Evolutionary conservation across 139 green algal species (phyloP).

Genomic region (Closterium sp.): DNA sequence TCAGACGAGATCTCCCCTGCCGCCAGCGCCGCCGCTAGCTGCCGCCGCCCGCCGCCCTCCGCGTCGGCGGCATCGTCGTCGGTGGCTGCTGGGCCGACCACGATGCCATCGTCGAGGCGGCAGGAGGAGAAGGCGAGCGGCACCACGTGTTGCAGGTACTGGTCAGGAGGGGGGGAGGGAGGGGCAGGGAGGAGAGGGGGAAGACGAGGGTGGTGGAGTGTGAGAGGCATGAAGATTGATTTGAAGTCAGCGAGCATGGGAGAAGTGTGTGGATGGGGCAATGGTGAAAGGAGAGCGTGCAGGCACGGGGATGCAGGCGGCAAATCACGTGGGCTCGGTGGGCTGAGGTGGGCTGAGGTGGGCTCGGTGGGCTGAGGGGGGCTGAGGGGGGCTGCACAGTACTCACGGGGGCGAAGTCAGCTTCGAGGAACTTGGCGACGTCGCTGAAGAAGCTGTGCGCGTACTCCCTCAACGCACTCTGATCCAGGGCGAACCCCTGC

Average conservation of each 20-base stretch:
- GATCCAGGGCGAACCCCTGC: slow-evolving; percentile 56
- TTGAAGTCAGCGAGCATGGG: neutral
- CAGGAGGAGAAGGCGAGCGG: slow-evolving; percentile 58
- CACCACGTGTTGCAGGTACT: slow-evolving; percentile 58
- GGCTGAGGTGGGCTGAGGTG: neutral
- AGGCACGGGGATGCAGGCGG: neutral
- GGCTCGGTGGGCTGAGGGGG: neutral
- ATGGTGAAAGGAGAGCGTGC: neutral
- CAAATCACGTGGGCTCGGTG: no score
- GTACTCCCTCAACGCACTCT: slow-evolving; percentile 73
- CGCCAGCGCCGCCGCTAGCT: neutral
- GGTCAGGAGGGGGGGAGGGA: slow-evolving; percentile 18
- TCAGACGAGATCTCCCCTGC: slow-evolving; percentile 21
- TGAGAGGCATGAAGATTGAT: slow-evolving; percentile 2
- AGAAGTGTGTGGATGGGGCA: neutral
- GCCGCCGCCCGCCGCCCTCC: neutral
- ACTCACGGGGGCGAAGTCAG: slow-evolving; percentile 57
- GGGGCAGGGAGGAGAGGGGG: neutral
- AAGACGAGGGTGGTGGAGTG: neutral
- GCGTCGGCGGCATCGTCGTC: slow-evolving; percentile 20
- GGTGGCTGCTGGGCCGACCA: slow-evolving; percentile 33
- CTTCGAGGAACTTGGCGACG: slow-evolving; percentile 43
- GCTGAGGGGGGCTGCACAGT: neutral
- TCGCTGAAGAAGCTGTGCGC: slow-evolving; percentile 64
- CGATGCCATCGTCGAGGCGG: slow-evolving; percentile 57